Percentiles rank a stretch among this genome's conserved stretches.
phyloP scores from a whole-genome alignment of 1,139 yeast genomes.

The Protomyces lactucae-debilis region DNA sequence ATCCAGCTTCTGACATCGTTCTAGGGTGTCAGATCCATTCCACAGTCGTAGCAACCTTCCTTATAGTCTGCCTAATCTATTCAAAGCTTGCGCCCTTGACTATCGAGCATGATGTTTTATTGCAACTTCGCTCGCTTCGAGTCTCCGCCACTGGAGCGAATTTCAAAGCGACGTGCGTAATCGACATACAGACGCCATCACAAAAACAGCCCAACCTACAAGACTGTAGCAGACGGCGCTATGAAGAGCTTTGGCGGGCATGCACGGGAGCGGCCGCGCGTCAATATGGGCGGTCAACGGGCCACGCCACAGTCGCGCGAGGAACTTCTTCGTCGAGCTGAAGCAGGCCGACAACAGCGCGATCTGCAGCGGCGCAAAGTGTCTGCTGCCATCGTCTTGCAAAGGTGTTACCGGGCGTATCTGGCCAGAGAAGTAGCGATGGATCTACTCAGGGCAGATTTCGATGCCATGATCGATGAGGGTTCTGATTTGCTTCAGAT shows the following conservation, averaged over 20 bases:
- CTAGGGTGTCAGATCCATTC: no score
- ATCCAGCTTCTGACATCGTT: no score
- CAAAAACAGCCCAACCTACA: no score
- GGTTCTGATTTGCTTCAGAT: background rate
- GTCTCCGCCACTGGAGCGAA: no score
- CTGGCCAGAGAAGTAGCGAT: background rate
- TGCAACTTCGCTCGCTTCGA: no score
- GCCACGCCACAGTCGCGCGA: background rate
- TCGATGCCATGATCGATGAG: background rate
- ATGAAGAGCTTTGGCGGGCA: conserved; percentile 25
- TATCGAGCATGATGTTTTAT: no score
- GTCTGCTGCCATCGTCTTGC: conserved; percentile 10
- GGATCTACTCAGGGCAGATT: conserved; percentile 6
- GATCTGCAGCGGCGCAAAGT: conserved; percentile 14
- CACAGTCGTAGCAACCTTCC: no score
- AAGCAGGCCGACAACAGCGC: conserved; percentile 18
- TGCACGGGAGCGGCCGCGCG: conserved; percentile 19
- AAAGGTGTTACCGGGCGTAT: conserved; percentile 1
- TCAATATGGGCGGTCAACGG: conserved; percentile 26
- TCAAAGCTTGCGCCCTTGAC: no score
- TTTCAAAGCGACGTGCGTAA: no score
- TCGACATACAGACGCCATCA: no score
- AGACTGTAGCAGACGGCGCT: background rate
- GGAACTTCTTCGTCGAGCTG: conserved; percentile 17
- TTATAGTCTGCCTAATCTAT: no score